Conservation (phyloP, 495 filamentous ascomycete genomes). For the Trichoderma erinaceum region DNA sequence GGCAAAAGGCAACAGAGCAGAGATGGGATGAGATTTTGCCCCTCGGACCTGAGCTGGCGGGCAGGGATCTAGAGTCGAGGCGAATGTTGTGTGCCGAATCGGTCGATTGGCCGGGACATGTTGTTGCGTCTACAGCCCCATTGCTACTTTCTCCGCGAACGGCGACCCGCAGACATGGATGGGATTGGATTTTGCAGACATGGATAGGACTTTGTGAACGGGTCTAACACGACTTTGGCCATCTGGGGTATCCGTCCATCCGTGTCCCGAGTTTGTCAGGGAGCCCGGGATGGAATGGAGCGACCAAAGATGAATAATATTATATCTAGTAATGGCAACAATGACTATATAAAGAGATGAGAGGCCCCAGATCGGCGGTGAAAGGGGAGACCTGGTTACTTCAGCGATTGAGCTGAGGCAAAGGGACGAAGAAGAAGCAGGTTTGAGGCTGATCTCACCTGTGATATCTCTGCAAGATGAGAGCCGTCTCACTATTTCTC, state of each 20-base stretch:
- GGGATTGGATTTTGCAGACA: not conserved
- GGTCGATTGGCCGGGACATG: not conserved
- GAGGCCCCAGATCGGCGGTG: not conserved
- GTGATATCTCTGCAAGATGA: not conserved
- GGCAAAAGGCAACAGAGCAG: not conserved
- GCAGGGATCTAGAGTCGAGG: not conserved
- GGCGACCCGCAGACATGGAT: conserved; percentile 3
- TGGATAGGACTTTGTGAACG: not conserved
- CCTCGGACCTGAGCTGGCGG: not conserved
- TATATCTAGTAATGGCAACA: not conserved
- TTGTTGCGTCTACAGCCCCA: not conserved
- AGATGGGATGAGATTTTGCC: not conserved
- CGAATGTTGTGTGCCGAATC: not conserved
- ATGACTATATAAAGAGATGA: not conserved
- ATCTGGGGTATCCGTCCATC: not conserved
- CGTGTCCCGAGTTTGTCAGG: not conserved
- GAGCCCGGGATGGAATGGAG: not conserved
- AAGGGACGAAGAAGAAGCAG: not conserved
- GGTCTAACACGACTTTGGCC: not conserved
- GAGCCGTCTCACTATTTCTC: not conserved
- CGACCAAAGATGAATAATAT: not conserved
- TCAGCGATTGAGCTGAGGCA: not conserved
- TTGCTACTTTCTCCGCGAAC: not conserved
- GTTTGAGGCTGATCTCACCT: not conserved
- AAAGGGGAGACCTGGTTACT: not conserved